These are phyloP conservation scores for Metschnikowia bowlesiae DNA, from an alignment of 805 yeast genomes.

Conservation along the genomic window DNA sequence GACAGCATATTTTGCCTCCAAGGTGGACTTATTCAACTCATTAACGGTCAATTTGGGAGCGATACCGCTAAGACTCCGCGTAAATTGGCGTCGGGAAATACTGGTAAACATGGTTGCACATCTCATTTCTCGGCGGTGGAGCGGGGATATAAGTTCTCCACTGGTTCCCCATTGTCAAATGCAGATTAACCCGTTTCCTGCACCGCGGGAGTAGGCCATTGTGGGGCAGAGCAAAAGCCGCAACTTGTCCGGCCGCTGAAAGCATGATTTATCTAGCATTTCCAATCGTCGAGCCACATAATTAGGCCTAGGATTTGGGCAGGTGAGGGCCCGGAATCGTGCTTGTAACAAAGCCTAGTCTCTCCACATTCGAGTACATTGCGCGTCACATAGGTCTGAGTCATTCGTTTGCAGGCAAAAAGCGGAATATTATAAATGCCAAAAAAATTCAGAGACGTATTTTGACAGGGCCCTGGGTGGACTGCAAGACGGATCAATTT, in stretches of 20 bases:
- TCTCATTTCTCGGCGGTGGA: neutral
- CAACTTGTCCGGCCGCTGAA: neutral
- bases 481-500: no score
- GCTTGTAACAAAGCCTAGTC: no score
- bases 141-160: neutral
- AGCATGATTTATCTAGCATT: neutral
- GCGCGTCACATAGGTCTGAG: no score
- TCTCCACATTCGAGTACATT: no score
- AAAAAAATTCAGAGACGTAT: no score
- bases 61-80: neutral
- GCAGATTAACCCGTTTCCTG: constrained; percentile 1
- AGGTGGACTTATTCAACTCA: constrained; percentile 68
- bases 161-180: neutral
- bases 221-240: neutral
- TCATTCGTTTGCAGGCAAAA: no score
- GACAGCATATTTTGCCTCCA: constrained; percentile 92
- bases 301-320: no score
- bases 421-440: no score
- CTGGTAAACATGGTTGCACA: neutral
- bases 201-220: neutral
- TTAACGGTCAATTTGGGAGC: constrained; percentile 18
- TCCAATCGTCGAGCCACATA: no score
- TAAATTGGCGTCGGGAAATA: neutral
- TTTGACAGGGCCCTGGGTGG: no score
- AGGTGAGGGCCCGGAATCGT: no score